Conservation (phyloP, 83 land plant genomes). For the Isoetes engelmannii region DNA sequence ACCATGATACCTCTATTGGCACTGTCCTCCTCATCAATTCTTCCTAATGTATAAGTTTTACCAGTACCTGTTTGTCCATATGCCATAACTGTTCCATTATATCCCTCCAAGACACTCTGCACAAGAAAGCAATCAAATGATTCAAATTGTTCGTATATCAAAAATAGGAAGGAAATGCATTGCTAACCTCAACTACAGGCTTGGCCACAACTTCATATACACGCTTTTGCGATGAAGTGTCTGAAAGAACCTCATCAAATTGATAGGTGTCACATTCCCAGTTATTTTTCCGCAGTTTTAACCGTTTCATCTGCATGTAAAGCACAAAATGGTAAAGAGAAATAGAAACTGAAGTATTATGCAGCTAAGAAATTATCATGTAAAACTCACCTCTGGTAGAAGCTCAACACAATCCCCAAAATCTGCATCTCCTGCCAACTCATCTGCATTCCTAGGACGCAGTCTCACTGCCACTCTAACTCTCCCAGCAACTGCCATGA, state of each 20-base stretch:
- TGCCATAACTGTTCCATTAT: constrained; percentile 97
- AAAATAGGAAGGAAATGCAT: not conserved
- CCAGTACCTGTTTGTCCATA: constrained; percentile 98
- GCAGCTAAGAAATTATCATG: not conserved
- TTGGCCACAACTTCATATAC: constrained; percentile 99
- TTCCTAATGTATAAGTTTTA: constrained; percentile 86
- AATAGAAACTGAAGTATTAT: not conserved
- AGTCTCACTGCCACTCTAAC: constrained; percentile 86
- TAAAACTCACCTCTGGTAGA: constrained; percentile 57
- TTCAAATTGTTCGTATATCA: not conserved
- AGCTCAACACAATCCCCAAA: constrained; percentile 86
- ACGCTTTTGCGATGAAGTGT: constrained; percentile 86
- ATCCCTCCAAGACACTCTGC: constrained; percentile 94
- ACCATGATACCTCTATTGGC: constrained; percentile 93
- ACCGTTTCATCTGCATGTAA: constrained; percentile 63
- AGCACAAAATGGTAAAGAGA: too few species aligned
- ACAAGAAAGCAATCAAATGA: constrained; percentile 5
- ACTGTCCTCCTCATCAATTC: constrained; percentile 76
- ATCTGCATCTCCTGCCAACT: constrained; percentile 70
- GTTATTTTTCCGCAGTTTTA: constrained; percentile 90
- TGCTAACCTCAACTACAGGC: constrained; percentile 93
- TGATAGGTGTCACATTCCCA: constrained; percentile 99
- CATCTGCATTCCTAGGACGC: constrained; percentile 79
- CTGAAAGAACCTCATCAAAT: constrained; percentile 91
- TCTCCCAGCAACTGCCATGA: constrained; percentile 58